phyloP scores from a whole-genome alignment of 2,329 filamentous ascomycete species.

The Nectriaceae sp. region DNA sequence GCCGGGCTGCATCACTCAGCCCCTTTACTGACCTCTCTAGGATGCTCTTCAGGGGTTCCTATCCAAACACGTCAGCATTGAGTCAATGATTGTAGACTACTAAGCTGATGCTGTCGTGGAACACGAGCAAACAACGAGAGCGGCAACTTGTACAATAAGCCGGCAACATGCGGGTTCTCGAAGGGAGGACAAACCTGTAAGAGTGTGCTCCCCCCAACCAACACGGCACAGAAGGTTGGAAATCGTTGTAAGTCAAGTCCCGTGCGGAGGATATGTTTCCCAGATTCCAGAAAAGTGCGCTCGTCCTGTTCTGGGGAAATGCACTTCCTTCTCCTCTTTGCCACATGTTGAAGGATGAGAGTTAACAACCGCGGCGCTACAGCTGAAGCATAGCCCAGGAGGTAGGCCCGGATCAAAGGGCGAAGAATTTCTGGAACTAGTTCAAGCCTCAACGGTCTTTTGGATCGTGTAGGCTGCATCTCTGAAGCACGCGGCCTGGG shows the following conservation, averaged over 20 bases:
- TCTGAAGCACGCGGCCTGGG: constrained; percentile 15
- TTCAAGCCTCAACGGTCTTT: constrained; percentile 26
- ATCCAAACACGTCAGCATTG: constrained; percentile 13
- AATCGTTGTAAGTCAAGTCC: constrained; percentile 59
- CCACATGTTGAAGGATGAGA: constrained; percentile 52
- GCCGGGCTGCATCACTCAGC: constrained; percentile 26
- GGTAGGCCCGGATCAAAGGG: constrained; percentile 60
- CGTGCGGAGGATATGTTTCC: constrained; percentile 45
- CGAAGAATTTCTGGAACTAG: constrained; percentile 52
- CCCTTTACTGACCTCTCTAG: constrained; percentile 25
- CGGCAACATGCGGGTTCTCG: neutral
- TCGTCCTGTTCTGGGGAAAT: constrained; percentile 29
- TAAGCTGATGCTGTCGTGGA: neutral
- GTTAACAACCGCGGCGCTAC: constrained; percentile 59
- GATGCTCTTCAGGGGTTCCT: constrained; percentile 34
- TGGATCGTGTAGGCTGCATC: constrained; percentile 17
- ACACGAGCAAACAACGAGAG: neutral
- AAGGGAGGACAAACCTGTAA: constrained; percentile 50
- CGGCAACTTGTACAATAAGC: neutral
- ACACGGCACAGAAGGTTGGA: constrained; percentile 61
- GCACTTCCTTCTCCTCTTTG: constrained; percentile 36
- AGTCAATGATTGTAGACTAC: neutral
- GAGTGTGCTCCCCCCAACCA: constrained; percentile 62
- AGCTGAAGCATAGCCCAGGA: constrained; percentile 61
- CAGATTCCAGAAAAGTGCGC: constrained; percentile 34